Percentiles rank a stretch among this genome's conserved stretches.
Conservation (phyloP, 495 filamentous ascomycete species). For the Neurospora sublineolata region DNA sequence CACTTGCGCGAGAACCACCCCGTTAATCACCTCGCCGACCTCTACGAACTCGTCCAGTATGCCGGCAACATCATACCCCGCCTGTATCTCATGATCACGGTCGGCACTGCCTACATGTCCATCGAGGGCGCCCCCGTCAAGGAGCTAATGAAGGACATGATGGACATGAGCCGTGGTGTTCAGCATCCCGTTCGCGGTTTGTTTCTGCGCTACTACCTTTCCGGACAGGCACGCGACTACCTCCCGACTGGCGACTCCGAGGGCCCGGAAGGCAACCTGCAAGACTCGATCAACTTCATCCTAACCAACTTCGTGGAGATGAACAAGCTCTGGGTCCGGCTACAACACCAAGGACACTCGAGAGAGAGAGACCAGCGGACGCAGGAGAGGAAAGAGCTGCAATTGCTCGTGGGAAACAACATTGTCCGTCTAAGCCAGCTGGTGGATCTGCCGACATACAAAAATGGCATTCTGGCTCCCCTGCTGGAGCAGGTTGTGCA, state of each 20-base stretch:
- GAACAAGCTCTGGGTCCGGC: conserved; percentile 98
- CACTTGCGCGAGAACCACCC: conserved; percentile 96
- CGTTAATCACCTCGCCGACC: conserved; percentile 91
- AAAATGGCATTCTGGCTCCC: conserved; percentile 77
- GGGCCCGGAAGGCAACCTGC: conserved; percentile 91
- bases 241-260: conserved; percentile 72
- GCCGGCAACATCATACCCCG: conserved; percentile 95
- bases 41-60: conserved; percentile 98
- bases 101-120: conserved; percentile 97
- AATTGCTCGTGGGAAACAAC: conserved; percentile 91
- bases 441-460: conserved; percentile 89
- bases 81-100: conserved; percentile 96
- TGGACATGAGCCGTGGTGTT: conserved; percentile 98
- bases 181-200: conserved; percentile 92
- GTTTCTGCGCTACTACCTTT: conserved; percentile 91
- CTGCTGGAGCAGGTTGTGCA: conserved; percentile 94
- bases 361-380: conserved; percentile 85
- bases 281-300: conserved; percentile 94
- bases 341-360: conserved; percentile 96
- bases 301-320: conserved; percentile 99
- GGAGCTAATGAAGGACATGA: conserved; percentile 99
- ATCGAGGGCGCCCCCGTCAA: conserved; percentile 97
- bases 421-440: conserved; percentile 89
- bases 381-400: conserved; percentile 87
- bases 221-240: conserved; percentile 82